phyloP scores from a whole-genome alignment of 192 early-diverging fungal species.

The Thamnidium elegans region DNA sequence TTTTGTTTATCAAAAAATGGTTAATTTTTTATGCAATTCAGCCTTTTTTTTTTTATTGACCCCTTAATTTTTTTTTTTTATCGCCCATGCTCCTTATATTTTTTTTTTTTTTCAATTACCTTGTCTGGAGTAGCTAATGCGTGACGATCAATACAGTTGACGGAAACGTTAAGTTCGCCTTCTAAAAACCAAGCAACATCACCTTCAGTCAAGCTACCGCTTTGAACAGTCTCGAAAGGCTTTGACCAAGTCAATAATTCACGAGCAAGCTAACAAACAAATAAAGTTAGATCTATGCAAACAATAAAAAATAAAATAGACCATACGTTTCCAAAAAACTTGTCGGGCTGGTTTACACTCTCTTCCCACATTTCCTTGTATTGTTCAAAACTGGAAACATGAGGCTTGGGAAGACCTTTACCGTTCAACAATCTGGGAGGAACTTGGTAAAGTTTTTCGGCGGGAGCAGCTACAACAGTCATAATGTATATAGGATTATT shows the following conservation, averaged over 20 bases:
- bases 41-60: too few relatives aligned
- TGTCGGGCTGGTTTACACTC: slow-evolving; percentile 73
- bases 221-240: slow-evolving; percentile 69
- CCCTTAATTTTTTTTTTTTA: too few relatives aligned
- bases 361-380: slow-evolving; percentile 82
- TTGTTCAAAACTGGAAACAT: slow-evolving; percentile 68
- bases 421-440: slow-evolving; percentile 63
- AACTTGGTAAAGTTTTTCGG: slow-evolving; percentile 40
- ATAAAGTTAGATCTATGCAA: not conserved
- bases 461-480: slow-evolving; percentile 12
- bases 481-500: slow-evolving; percentile 5
- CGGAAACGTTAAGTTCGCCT: slow-evolving; percentile 88
- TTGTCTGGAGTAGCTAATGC: slow-evolving; percentile 72
- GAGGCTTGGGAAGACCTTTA: slow-evolving; percentile 57
- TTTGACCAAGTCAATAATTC: slow-evolving; percentile 79
- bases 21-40: not conserved
- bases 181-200: slow-evolving; percentile 93
- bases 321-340: slow-evolving; percentile 79
- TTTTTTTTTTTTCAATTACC: slow-evolving; percentile 23
- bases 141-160: slow-evolving; percentile 96
- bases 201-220: slow-evolving; percentile 77
- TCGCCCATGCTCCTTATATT: too few relatives aligned
- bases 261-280: slow-evolving; percentile 55
- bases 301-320: too few relatives aligned
- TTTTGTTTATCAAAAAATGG: not conserved